phyloP scores from a whole-genome alignment of 345 rosid species.

The Eucalyptus guilfoylei region DNA sequence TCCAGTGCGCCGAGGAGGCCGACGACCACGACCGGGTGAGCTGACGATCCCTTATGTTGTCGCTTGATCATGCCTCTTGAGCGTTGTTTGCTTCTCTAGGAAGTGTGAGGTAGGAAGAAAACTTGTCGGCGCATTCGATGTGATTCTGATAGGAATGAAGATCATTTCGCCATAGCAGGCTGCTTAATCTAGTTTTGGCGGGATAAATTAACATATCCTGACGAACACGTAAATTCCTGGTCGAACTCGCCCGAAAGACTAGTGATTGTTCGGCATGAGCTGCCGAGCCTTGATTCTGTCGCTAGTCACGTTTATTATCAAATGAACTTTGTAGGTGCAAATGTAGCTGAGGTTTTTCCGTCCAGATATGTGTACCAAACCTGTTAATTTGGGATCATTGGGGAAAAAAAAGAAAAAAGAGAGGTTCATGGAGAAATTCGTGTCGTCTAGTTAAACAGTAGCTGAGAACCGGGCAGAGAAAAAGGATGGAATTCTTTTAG shows the following conservation, averaged over 20 bases:
- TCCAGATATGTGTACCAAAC: background rate
- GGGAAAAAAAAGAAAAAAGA: background rate
- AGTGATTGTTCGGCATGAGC: background rate
- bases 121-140: background rate
- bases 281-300: background rate
- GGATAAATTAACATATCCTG: background rate
- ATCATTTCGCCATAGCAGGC: background rate
- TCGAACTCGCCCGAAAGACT: background rate
- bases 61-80: background rate
- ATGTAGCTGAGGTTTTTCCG: background rate
- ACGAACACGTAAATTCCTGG: background rate
- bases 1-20: constrained; percentile 44
- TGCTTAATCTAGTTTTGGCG: background rate
- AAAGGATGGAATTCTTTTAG: background rate
- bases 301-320: background rate
- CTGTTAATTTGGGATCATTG: background rate
- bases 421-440: background rate
- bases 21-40: constrained; percentile 46
- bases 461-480: background rate
- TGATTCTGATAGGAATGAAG: background rate
- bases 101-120: background rate
- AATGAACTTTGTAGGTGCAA: background rate
- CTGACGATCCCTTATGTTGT: background rate
- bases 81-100: background rate
- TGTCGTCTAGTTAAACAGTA: background rate